Conservation (phyloP, 805 yeast species). For the Pichia ethanolica region DNA sequence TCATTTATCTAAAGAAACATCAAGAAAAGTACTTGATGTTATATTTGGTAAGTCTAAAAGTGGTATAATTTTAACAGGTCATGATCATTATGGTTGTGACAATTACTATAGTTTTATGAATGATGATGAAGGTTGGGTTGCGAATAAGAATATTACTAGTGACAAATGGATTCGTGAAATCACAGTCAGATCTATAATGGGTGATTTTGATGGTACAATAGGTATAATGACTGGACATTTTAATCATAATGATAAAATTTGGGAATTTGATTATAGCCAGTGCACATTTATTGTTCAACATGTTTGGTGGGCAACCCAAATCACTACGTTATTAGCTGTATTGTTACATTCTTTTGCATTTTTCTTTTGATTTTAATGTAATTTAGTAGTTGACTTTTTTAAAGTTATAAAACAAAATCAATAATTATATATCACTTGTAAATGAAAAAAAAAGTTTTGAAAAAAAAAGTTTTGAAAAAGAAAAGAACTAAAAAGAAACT, state of each 20-base stretch:
- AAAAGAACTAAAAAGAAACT: background rate
- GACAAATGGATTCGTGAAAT: conserved; percentile 54
- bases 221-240: conserved; percentile 78
- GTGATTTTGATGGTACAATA: conserved; percentile 84
- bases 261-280: conserved; percentile 64
- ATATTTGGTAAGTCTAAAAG: conserved; percentile 59
- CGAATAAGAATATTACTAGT: conserved; percentile 35
- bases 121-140: conserved; percentile 47
- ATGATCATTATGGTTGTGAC: conserved; percentile 93
- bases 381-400: too few species aligned
- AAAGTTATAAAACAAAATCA: too few species aligned
- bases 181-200: conserved; percentile 93
- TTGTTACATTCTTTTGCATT: conserved; percentile 21
- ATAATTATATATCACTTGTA: background rate
- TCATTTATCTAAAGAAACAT: conserved; percentile 60
- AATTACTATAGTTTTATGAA: conserved; percentile 47
- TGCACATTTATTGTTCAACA: conserved; percentile 87
- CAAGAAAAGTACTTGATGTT: conserved; percentile 63
- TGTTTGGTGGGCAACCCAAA: conserved; percentile 89
- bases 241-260: conserved; percentile 32
- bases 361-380: background rate
- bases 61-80: conserved; percentile 87
- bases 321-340: conserved; percentile 36
- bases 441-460: background rate
- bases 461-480: background rate